Percentiles rank a stretch among this genome's conserved stretches.
These are phyloP conservation scores for Helminthosporium solani DNA, from an alignment of 2,329 filamentous ascomycete species.

Conservation along the genomic window DNA sequence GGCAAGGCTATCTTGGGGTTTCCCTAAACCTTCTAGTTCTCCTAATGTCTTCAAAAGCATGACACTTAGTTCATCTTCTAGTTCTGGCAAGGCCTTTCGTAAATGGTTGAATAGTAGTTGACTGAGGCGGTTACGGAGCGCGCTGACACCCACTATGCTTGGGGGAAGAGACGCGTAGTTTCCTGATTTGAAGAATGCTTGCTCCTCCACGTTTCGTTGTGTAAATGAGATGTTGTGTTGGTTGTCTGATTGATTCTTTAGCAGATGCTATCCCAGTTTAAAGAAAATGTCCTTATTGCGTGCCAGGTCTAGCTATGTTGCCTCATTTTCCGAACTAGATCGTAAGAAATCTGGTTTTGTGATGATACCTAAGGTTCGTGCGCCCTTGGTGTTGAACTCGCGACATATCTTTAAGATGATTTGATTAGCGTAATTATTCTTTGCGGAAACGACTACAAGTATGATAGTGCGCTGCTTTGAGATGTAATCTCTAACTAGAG, in stretches of 20 bases:
- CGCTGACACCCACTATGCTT: conserved; percentile 49
- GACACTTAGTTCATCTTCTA: conserved; percentile 33
- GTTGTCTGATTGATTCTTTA: conserved; percentile 50
- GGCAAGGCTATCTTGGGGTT: conserved; percentile 38
- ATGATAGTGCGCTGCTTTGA: conserved; percentile 31
- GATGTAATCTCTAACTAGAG: conserved; percentile 30
- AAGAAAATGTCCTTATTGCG: conserved; percentile 45
- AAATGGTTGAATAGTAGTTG: conserved; percentile 47
- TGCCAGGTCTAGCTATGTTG: conserved; percentile 42
- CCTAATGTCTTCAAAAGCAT: conserved; percentile 32
- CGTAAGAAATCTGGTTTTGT: conserved; percentile 56
- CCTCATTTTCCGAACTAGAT: conserved; percentile 44
- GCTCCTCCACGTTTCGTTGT: conserved; percentile 45
- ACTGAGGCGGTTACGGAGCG: conserved; percentile 54
- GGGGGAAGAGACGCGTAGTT: conserved; percentile 28
- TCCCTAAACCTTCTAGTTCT: no score
- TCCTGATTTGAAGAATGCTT: conserved; percentile 37
- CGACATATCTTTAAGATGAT: conserved; percentile 54
- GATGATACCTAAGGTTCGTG: conserved; percentile 58
- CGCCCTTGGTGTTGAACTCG: conserved; percentile 47
- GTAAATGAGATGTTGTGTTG: conserved; percentile 39
- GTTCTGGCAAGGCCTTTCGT: conserved; percentile 36
- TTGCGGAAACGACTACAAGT: conserved; percentile 37
- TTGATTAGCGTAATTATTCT: conserved; percentile 57
- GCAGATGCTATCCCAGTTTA: conserved; percentile 55